Conservation (phyloP, 2,329 filamentous ascomycete genomes). For the Chaetomium sp. region DNA sequence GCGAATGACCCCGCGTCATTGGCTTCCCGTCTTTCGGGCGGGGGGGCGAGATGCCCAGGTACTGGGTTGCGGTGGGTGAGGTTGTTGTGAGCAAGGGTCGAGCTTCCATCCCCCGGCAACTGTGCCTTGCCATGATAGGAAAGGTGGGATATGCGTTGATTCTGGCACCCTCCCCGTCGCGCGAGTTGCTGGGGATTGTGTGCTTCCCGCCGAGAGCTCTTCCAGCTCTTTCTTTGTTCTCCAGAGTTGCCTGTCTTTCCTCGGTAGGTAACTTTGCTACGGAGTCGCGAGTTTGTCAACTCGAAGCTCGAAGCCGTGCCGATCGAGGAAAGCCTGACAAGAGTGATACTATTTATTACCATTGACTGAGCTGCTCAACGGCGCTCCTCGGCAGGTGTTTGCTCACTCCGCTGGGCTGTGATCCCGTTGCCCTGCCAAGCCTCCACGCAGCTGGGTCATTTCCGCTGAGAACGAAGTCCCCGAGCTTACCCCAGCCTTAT, state of each 20-base stretch:
- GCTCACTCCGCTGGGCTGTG: conserved; percentile 6
- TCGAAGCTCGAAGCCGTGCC: background rate
- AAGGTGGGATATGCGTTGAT: conserved; percentile 7
- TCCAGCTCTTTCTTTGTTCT: conserved; percentile 8
- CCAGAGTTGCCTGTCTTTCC: background rate
- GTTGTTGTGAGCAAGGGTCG: conserved; percentile 30
- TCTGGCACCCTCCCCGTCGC: conserved; percentile 6
- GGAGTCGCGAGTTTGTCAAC: background rate
- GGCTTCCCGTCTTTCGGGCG: conserved; percentile 31
- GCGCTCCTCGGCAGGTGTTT: conserved; percentile 11
- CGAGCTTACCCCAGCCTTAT: conserved; percentile 30
- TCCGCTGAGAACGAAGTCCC: conserved; percentile 17
- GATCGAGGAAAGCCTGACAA: background rate
- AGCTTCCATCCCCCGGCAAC: conserved; percentile 27
- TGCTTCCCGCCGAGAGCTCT: conserved; percentile 6
- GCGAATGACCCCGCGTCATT: conserved; percentile 21
- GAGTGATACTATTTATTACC: background rate
- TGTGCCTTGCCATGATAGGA: conserved; percentile 22
- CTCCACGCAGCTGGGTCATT: conserved; percentile 30
- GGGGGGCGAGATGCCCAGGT: conserved; percentile 15
- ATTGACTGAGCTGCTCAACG: conserved; percentile 2
- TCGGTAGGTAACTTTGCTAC: background rate
- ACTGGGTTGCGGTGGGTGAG: conserved; percentile 26
- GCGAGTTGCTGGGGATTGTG: conserved; percentile 5
- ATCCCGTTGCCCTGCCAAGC: conserved; percentile 29